Conservation (phyloP, 177 flowering plant species). For the Tripterygium wilfordii region DNA sequence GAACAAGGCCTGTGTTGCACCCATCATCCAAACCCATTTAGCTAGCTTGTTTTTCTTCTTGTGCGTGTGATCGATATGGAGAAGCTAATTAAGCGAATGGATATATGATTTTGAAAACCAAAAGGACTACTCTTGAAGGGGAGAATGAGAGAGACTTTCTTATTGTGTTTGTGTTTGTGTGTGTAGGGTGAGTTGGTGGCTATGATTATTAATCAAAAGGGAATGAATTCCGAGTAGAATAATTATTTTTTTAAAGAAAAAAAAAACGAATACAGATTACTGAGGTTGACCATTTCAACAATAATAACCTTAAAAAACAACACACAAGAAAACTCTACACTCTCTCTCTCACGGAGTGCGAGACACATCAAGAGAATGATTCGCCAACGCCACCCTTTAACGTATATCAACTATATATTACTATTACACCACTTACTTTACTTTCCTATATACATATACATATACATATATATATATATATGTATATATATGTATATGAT, state of each 20-base stretch:
- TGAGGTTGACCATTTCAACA: conserved; percentile 56
- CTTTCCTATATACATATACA: not conserved
- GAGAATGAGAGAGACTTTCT: conserved; percentile 1
- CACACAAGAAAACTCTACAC: conserved; percentile 8
- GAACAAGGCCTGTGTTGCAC: conserved; percentile 49
- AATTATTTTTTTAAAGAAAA: no score
- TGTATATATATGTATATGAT: no score
- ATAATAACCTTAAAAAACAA: no score
- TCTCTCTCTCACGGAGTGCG: conserved; percentile 28
- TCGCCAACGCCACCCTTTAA: conserved; percentile 38
- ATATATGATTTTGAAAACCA: not conserved
- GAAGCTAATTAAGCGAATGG: not conserved
- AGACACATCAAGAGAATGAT: conserved; percentile 60
- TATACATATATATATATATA: conserved; percentile 2
- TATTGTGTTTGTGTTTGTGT: conserved; percentile 1
- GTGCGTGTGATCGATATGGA: not conserved
- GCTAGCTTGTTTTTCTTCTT: no score
- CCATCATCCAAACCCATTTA: conserved; percentile 41
- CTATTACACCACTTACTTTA: conserved; percentile 13
- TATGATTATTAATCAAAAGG: conserved; percentile 50
- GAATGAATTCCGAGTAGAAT: conserved; percentile 29
- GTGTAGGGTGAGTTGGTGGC: conserved; percentile 16
- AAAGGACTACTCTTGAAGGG: conserved; percentile 6
- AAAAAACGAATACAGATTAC: conserved; percentile 34
- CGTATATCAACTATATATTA: conserved; percentile 22